Evolutionary conservation across 2,329 filamentous ascomycete species (phyloP).

Genomic region (Alternaria triticimaculans): DNA sequence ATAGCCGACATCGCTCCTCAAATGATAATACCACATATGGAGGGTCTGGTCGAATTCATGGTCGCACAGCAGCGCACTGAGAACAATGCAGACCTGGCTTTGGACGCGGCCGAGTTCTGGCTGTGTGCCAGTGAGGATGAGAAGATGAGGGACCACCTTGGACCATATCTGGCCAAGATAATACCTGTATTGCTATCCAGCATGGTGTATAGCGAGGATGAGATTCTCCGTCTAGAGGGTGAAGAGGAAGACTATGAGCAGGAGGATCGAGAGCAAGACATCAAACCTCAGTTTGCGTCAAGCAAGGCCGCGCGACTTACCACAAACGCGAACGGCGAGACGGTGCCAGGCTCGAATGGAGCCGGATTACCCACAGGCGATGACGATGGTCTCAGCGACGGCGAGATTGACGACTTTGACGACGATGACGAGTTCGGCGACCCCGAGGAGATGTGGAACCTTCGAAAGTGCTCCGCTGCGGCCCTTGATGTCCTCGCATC

Average conservation of each 20-base stretch:
- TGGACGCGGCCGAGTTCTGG: slow-evolving; percentile 98
- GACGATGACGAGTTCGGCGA: slow-evolving; percentile 76
- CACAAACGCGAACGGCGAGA: slow-evolving; percentile 56
- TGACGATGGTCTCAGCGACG: slow-evolving; percentile 83
- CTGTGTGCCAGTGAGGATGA: slow-evolving; percentile 89
- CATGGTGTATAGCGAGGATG: slow-evolving; percentile 96
- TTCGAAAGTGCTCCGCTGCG: slow-evolving; percentile 95
- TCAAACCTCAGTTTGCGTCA: slow-evolving; percentile 91
- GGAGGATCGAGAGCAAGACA: slow-evolving; percentile 88
- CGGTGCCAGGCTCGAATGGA: slow-evolving; percentile 52
- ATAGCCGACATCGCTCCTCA: slow-evolving; percentile 90
- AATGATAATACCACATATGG: slow-evolving; percentile 87
- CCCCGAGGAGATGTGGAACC: slow-evolving; percentile 91
- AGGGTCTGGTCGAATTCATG: slow-evolving; percentile 90
- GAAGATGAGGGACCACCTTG: slow-evolving; percentile 75
- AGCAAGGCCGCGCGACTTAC: slow-evolving; percentile 66
- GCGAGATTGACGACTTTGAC: slow-evolving; percentile 77
- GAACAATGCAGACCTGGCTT: slow-evolving; percentile 85
- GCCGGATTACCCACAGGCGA: slow-evolving; percentile 50
- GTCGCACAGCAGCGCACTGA: slow-evolving; percentile 82
- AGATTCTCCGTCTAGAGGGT: slow-evolving; percentile 82
- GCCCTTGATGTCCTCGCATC: slow-evolving; percentile 92
- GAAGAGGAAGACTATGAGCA: slow-evolving; percentile 84
- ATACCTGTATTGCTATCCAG: slow-evolving; percentile 89
- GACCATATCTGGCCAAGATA: slow-evolving; percentile 80